A percentile compares a stretch with the other conserved stretches of the same genome.
Conservation (phyloP, 2,329 filamentous ascomycete species). For the Talaromyces sp. region DNA sequence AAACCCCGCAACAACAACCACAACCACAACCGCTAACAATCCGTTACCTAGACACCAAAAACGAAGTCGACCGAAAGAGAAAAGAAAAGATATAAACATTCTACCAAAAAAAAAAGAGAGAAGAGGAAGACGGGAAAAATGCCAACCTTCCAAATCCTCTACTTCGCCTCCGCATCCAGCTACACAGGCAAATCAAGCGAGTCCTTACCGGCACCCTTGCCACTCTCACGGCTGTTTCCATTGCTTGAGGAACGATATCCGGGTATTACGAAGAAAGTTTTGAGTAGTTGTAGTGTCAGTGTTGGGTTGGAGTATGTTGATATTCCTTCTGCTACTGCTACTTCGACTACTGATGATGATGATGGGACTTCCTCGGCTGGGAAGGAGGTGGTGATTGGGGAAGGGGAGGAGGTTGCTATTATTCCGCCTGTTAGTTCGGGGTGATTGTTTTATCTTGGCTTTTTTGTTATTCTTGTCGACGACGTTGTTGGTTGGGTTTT, state of each 20-base stretch:
- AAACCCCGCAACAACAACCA: too few species aligned
- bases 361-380: slow-evolving; percentile 8
- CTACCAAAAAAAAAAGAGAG: background rate
- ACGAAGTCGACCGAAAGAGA: background rate
- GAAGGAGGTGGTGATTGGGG: slow-evolving; percentile 27
- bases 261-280: slow-evolving; percentile 36
- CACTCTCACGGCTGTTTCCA: slow-evolving; percentile 33
- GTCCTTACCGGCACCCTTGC: slow-evolving; percentile 37
- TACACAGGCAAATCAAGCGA: slow-evolving; percentile 40
- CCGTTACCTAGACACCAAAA: background rate
- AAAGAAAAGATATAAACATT: background rate
- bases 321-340: slow-evolving; percentile 18
- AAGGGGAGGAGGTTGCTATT: slow-evolving; percentile 42
- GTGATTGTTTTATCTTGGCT: slow-evolving; percentile 18
- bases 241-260: slow-evolving; percentile 39
- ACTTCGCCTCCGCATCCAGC: slow-evolving; percentile 42
- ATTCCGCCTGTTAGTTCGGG: slow-evolving; percentile 47
- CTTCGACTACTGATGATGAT: slow-evolving; percentile 8
- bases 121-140: background rate
- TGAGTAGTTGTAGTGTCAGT: slow-evolving; percentile 39
- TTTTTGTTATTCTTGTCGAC: background rate
- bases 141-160: slow-evolving; percentile 40
- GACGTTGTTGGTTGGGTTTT: background rate
- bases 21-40: background rate
- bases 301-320: slow-evolving; percentile 44